These are phyloP conservation scores for Nakaseomyces sp. DNA, from an alignment of 1,139 yeast species.

Conservation along the genomic window DNA sequence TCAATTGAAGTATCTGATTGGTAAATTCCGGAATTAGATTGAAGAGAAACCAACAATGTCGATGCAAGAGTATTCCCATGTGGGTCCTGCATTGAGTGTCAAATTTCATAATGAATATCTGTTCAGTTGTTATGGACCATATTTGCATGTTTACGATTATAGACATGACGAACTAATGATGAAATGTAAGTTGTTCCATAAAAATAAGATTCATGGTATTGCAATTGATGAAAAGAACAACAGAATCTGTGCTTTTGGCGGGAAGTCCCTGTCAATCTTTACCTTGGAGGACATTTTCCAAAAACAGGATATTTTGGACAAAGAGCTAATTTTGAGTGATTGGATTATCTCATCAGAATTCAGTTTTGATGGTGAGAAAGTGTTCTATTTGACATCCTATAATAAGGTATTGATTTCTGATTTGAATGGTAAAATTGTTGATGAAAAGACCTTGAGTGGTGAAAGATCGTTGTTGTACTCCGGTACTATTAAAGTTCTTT, in stretches of 20 bases:
- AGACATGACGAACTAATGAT: conserved; percentile 35
- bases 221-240: conserved; percentile 32
- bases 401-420: conserved; percentile 54
- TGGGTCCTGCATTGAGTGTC: conserved; percentile 71
- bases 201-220: conserved; percentile 77
- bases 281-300: conserved; percentile 29
- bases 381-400: conserved; percentile 68
- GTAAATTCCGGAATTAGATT: no score
- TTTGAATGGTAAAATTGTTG: conserved; percentile 27
- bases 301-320: conserved; percentile 14
- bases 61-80: conserved; percentile 54
- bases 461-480: conserved; percentile 83
- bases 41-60: not conserved
- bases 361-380: conserved; percentile 31
- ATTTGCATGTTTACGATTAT: conserved; percentile 47
- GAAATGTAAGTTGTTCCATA: conserved; percentile 44
- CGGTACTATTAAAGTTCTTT: conserved; percentile 55
- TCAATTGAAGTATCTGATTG: not conserved
- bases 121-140: conserved; percentile 70
- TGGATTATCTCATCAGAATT: conserved; percentile 68
- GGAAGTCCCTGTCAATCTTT: conserved; percentile 50
- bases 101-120: conserved; percentile 34
- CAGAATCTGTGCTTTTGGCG: conserved; percentile 55
- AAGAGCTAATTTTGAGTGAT: conserved; percentile 53
- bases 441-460: conserved; percentile 42